Percentiles rank a stretch among this genome's conserved stretches.
Evolutionary conservation across 1,284 basidiomycete species (phyloP).

Genomic region (Leucoagaricus sp.): DNA sequence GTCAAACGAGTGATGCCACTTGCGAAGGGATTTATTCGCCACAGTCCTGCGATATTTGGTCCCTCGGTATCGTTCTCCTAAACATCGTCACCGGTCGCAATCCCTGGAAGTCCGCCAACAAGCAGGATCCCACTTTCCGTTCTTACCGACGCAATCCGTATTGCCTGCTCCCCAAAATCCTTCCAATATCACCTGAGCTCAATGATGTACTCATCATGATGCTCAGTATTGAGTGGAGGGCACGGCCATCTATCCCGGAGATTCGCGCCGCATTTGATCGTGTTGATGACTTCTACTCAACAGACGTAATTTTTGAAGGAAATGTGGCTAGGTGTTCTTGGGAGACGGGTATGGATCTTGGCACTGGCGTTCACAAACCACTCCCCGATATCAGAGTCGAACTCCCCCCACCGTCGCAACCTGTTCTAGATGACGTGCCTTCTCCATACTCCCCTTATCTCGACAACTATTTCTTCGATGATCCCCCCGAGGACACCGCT

Average conservation of each 20-base stretch:
- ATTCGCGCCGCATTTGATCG: conserved; percentile 66
- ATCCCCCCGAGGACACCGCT: not conserved
- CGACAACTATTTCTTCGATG: not conserved
- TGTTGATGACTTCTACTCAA: conserved; percentile 68
- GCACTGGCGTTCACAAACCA: conserved; percentile 25
- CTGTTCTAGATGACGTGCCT: not conserved
- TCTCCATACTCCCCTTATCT: not conserved
- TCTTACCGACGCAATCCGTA: conserved; percentile 64
- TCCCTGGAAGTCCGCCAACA: conserved; percentile 93
- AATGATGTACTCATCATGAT: conserved; percentile 67
- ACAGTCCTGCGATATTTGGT: conserved; percentile 93
- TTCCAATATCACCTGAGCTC: conserved; percentile 69
- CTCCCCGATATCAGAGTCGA: not conserved
- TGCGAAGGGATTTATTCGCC: conserved; percentile 78
- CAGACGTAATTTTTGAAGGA: conserved; percentile 72
- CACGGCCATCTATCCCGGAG: conserved; percentile 66
- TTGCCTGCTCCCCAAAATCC: conserved; percentile 65
- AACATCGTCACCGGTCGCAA: conserved; percentile 95
- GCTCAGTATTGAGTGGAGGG: conserved; percentile 69
- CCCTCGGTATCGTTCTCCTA: conserved; percentile 92
- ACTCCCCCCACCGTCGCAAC: not conserved
- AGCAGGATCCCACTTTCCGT: conserved; percentile 68
- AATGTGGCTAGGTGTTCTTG: conserved; percentile 76
- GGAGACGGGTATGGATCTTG: conserved; percentile 65
- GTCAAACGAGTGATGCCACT: conserved; percentile 79